Evolutionary conservation across 192 early-diverging fungal genomes (phyloP).

Genomic region (Coemansia sp.): DNA sequence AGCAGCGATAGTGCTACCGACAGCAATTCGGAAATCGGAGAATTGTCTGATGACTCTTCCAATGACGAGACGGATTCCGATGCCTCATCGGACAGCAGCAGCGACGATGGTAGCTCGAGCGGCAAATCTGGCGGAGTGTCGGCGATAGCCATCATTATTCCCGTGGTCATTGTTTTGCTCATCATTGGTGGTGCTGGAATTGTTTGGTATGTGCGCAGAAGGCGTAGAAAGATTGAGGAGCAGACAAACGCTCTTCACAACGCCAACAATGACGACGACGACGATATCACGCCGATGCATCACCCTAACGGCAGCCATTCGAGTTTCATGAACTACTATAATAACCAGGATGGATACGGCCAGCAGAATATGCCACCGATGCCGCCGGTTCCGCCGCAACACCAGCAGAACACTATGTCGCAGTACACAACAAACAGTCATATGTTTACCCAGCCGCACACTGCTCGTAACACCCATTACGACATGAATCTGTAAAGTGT

Average conservation of each 20-base stretch:
- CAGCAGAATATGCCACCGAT: neutral
- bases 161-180: neutral
- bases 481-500: constrained; percentile 1
- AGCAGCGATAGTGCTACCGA: neutral
- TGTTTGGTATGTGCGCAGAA: constrained; percentile 12
- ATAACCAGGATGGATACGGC: neutral
- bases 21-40: neutral
- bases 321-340: neutral
- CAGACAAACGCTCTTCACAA: constrained; percentile 1
- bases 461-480: neutral
- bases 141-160: constrained; percentile 6
- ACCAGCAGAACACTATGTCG: neutral
- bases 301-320: neutral
- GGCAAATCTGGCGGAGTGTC: neutral
- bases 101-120: neutral
- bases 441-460: neutral
- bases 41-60: neutral
- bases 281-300: constrained; percentile 3
- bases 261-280: constrained; percentile 1
- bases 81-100: neutral
- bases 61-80: neutral
- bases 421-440: constrained; percentile 3
- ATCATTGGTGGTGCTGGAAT: constrained; percentile 3
- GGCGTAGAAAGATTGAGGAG: constrained; percentile 5
- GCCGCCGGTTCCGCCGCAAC: neutral